Evolutionary conservation across 1,284 basidiomycete genomes (phyloP).

Genomic region (Laetiporus sulphureus): DNA sequence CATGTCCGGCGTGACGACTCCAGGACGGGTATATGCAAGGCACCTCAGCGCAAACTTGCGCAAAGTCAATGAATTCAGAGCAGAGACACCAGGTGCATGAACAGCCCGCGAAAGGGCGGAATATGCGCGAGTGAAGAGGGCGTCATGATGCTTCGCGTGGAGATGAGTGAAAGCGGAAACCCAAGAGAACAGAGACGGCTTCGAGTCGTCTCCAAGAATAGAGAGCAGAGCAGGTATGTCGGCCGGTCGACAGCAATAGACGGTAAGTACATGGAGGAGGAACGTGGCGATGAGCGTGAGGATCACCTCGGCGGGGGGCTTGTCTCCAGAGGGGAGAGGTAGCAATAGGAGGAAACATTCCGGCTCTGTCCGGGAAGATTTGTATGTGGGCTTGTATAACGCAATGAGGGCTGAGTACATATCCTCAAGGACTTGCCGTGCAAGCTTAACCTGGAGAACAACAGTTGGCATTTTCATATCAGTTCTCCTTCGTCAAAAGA

Average conservation of each 20-base stretch:
- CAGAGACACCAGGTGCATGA: conserved; percentile 13
- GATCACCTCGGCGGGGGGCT: conserved; percentile 31
- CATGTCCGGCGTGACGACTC: conserved; percentile 29
- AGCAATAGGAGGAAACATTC: conserved; percentile 17
- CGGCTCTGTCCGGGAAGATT: not conserved
- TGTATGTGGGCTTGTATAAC: conserved; percentile 17
- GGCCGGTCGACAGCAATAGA: conserved; percentile 25
- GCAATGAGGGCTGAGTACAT: conserved; percentile 38
- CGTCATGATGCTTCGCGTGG: conserved; percentile 47
- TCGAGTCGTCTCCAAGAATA: conserved; percentile 29
- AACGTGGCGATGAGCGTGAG: conserved; percentile 53
- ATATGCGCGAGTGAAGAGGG: conserved; percentile 52
- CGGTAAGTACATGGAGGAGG: conserved; percentile 43
- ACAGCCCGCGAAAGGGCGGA: conserved; percentile 43
- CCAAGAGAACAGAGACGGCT: conserved; percentile 50
- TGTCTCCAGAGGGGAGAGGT: conserved; percentile 37
- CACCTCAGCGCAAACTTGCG: conserved; percentile 26
- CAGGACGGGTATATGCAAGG: conserved; percentile 24
- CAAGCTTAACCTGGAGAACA: conserved; percentile 40
- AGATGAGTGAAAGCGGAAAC: conserved; percentile 34
- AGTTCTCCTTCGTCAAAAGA: not conserved
- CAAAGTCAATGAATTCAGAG: conserved; percentile 33
- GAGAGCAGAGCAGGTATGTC: conserved; percentile 26
- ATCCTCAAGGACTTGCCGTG: conserved; percentile 36
- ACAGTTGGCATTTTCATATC: not conserved